phyloP scores from a whole-genome alignment of 352 stramenopile genomes.

The Peronospora farinosa region DNA sequence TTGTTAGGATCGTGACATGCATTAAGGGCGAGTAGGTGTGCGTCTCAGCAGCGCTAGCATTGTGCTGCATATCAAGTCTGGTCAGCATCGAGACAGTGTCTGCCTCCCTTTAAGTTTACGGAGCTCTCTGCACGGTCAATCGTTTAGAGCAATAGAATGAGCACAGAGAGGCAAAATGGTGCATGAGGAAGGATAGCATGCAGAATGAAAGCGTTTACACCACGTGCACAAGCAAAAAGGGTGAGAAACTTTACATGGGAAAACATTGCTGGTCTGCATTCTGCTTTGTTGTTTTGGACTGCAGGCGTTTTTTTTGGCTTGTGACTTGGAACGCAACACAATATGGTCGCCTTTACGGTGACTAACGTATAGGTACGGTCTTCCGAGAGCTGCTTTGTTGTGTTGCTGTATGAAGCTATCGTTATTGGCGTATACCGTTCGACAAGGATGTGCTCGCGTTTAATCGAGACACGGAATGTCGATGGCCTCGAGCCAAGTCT shows the following conservation, averaged over 20 bases:
- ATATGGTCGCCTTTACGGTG: neutral
- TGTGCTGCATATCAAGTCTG: conserved; percentile 1
- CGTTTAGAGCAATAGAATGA: conserved; percentile 3
- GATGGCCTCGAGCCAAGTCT: too few species aligned
- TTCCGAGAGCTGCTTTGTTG: too few species aligned
- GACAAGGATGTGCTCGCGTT: too few species aligned
- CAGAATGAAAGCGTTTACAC: conserved; percentile 6
- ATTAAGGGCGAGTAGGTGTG: conserved; percentile 79
- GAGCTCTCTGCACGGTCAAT: conserved; percentile 7
- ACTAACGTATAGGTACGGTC: conserved; percentile 36
- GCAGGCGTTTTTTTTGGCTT: conserved; percentile 13
- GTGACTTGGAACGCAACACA: conserved; percentile 6
- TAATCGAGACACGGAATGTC: too few species aligned
- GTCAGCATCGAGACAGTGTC: conserved; percentile 2
- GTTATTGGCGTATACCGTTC: too few species aligned
- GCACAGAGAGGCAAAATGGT: conserved; percentile 2
- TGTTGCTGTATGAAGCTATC: too few species aligned
- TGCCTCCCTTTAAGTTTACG: neutral
- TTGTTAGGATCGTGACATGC: conserved; percentile 79
- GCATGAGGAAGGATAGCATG: conserved; percentile 8
- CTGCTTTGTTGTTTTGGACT: conserved; percentile 6
- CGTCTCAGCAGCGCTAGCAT: conserved; percentile 3
- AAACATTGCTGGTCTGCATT: conserved; percentile 13
- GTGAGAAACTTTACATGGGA: conserved; percentile 23
- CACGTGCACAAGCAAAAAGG: conserved; percentile 3